Conservation (phyloP, 1,139 yeast species). For the Petasospora fabianii region DNA sequence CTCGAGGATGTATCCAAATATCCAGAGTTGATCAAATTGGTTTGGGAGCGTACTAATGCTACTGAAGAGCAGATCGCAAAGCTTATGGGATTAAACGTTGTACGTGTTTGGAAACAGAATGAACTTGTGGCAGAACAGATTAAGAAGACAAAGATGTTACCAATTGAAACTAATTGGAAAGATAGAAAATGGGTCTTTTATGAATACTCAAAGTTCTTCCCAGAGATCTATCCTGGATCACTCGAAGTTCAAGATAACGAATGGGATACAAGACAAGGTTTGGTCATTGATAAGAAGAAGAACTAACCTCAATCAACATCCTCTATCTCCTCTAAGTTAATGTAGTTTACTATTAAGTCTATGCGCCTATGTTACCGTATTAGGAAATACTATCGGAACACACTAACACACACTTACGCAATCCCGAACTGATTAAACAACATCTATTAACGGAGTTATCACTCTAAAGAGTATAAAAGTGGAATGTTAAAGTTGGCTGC, state of each 20-base stretch:
- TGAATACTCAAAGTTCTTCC: slow-evolving; percentile 32
- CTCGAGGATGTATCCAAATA: slow-evolving; percentile 52
- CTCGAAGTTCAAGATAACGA: slow-evolving; percentile 9
- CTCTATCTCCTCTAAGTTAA: too few relatives aligned
- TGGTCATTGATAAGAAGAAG: slow-evolving; percentile 5
- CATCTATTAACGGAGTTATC: too few relatives aligned
- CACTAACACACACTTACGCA: too few relatives aligned
- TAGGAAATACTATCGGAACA: too few relatives aligned
- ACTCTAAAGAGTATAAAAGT: too few relatives aligned
- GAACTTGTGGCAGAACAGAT: slow-evolving; percentile 36
- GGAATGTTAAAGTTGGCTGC: too few relatives aligned
- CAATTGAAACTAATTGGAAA: slow-evolving; percentile 42
- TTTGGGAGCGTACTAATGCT: slow-evolving; percentile 40
- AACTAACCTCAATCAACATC: too few relatives aligned
- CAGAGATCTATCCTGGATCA: slow-evolving; percentile 40
- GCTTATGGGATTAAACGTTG: slow-evolving; percentile 45
- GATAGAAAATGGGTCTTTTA: slow-evolving; percentile 40
- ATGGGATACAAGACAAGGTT: slow-evolving; percentile 12
- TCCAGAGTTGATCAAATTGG: slow-evolving; percentile 42
- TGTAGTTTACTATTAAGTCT: too few relatives aligned
- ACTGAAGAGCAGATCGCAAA: slow-evolving; percentile 40
- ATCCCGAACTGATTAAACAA: too few relatives aligned
- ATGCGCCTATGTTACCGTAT: too few relatives aligned
- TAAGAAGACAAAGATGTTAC: slow-evolving; percentile 21
- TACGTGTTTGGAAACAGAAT: slow-evolving; percentile 47